phyloP scores from a whole-genome alignment of 257 asterid species.

The Thymus mandschuricus region DNA sequence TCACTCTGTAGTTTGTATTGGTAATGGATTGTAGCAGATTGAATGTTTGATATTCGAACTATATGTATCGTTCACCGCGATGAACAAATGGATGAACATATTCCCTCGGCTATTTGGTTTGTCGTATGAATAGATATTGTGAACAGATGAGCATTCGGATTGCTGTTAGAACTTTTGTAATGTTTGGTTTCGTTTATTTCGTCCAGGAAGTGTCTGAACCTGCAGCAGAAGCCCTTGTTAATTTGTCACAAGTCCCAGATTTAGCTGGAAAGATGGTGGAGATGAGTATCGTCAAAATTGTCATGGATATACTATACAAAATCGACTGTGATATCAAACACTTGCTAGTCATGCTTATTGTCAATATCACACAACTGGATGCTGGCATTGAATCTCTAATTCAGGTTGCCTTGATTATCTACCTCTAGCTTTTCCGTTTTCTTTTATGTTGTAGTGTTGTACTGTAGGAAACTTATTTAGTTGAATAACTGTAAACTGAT shows the following conservation, averaged over 20 bases:
- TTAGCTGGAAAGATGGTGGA: slow-evolving; percentile 74
- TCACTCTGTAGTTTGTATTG: background rate
- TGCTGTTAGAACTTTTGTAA: slow-evolving; percentile 15
- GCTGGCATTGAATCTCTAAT: slow-evolving; percentile 81
- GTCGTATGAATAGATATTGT: background rate
- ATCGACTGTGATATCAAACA: slow-evolving; percentile 58
- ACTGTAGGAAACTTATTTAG: background rate
- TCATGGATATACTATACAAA: slow-evolving; percentile 69
- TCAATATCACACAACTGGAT: slow-evolving; percentile 88
- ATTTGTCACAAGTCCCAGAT: slow-evolving; percentile 73
- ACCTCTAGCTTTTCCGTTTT: background rate
- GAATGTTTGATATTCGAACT: background rate
- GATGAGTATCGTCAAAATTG: slow-evolving; percentile 55
- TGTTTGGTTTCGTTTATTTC: slow-evolving; percentile 26
- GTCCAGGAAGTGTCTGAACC: slow-evolving; percentile 92
- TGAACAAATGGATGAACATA: background rate
- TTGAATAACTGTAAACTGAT: background rate
- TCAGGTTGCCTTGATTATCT: slow-evolving; percentile 60
- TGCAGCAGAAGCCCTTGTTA: slow-evolving; percentile 89
- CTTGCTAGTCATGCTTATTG: slow-evolving; percentile 85
- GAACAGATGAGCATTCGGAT: background rate
- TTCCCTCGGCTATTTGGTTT: background rate
- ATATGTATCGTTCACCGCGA: background rate
- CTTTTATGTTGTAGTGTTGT: background rate
- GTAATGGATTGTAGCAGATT: background rate